Percentiles rank a stretch among this genome's conserved stretches.
These are phyloP conservation scores for Arthrocladium fulminans DNA, from an alignment of 2,329 filamentous ascomycete genomes.

Conservation along the genomic window DNA sequence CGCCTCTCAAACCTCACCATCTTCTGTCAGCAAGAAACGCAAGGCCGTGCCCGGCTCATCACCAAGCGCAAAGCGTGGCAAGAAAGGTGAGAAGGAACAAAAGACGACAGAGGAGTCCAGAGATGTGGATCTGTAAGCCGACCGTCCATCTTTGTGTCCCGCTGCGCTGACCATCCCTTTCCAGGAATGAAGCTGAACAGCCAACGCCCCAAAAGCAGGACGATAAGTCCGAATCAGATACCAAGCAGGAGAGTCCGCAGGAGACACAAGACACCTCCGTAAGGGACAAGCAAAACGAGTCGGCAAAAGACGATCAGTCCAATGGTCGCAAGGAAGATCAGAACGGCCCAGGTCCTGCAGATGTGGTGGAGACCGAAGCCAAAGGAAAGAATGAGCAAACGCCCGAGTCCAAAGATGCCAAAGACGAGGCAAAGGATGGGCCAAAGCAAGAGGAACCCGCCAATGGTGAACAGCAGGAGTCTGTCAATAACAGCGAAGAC, in stretches of 20 bases:
- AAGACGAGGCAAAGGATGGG: constrained; percentile 2
- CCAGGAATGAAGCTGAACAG: constrained; percentile 9
- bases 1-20: constrained; percentile 18
- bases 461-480: neutral
- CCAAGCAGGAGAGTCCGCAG: neutral
- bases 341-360: constrained; percentile 1
- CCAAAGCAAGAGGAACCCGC: neutral
- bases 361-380: neutral
- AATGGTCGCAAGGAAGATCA: constrained; percentile 5
- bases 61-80: constrained; percentile 31
- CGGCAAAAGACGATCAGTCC: constrained; percentile 3
- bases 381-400: constrained; percentile 9
- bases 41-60: constrained; percentile 25
- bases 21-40: constrained; percentile 31
- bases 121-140: constrained; percentile 14
- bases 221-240: neutral
- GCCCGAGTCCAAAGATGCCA: neutral
- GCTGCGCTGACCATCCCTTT: neutral
- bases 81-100: constrained; percentile 25
- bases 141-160: neutral
- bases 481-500: constrained; percentile 23
- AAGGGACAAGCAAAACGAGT: neutral
- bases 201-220: constrained; percentile 6
- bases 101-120: constrained; percentile 25
- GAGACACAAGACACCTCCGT: neutral